Evolutionary conservation across 2,329 filamentous ascomycete species (phyloP).

Genomic region (Colletotrichum lupini): DNA sequence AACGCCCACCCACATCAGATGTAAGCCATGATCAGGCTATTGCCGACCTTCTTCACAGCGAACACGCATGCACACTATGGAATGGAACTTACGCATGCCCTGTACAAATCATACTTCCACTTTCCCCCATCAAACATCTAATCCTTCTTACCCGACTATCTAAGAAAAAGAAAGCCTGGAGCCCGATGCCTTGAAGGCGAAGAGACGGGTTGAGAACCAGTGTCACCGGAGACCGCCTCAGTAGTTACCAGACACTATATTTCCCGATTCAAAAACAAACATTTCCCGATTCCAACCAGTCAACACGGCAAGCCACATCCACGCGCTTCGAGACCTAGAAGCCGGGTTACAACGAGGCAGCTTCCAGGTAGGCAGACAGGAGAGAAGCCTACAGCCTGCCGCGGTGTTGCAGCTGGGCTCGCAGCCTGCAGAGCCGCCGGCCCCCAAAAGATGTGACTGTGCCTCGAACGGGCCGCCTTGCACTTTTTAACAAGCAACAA

Average conservation of each 20-base stretch:
- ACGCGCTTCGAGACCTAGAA: too few relatives aligned
- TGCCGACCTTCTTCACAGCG: neutral
- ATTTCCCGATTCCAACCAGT: too few relatives aligned
- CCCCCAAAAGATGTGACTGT: slow-evolving; percentile 8
- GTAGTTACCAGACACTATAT: too few relatives aligned
- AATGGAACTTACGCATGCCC: neutral
- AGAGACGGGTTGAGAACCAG: too few relatives aligned
- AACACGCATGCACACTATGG: neutral
- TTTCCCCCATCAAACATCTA: neutral
- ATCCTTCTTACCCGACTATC: too few relatives aligned
- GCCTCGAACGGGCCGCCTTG: slow-evolving; percentile 14
- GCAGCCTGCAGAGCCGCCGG: neutral
- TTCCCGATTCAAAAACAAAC: too few relatives aligned
- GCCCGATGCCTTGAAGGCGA: neutral
- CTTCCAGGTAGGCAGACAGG: neutral
- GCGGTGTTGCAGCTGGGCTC: too few relatives aligned
- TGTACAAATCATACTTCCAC: neutral
- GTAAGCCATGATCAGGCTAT: neutral
- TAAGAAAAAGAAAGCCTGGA: neutral
- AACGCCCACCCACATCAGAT: neutral
- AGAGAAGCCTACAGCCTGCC: neutral
- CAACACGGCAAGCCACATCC: too few relatives aligned
- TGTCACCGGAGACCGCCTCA: too few relatives aligned
- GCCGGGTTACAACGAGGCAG: neutral
- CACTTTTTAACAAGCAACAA: neutral